These are phyloP conservation scores for Aeminium ludgeri DNA, from an alignment of 495 filamentous ascomycete genomes.

Conservation along the genomic window DNA sequence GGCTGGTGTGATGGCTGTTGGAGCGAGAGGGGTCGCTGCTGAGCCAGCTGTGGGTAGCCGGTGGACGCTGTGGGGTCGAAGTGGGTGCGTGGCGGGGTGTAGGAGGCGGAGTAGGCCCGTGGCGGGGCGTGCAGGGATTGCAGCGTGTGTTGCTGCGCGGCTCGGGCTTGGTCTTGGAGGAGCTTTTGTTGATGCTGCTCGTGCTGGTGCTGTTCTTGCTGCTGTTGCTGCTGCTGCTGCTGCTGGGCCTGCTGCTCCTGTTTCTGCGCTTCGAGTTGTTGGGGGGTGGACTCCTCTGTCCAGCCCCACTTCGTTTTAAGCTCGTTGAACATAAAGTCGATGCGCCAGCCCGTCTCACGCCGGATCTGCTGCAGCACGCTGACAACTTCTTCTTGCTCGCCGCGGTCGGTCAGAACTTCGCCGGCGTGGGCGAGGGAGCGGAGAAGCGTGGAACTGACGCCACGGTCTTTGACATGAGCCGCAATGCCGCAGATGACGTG, in stretches of 20 bases:
- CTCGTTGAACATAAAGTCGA: conserved; percentile 47
- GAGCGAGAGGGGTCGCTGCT: too few relatives aligned
- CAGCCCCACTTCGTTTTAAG: conserved; percentile 68
- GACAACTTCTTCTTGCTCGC: conserved; percentile 74
- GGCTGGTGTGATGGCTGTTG: conserved; percentile 6
- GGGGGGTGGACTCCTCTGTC: conserved; percentile 32
- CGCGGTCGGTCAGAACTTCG: conserved; percentile 47
- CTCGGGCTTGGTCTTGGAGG: too few relatives aligned
- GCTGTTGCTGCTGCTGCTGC: conserved; percentile 1
- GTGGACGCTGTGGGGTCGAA: too few relatives aligned
- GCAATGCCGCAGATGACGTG: conserved; percentile 75
- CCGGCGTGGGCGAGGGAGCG: conserved; percentile 65
- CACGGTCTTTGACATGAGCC: conserved; percentile 65
- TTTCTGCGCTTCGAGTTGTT: conserved; percentile 18
- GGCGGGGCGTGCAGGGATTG: too few relatives aligned
- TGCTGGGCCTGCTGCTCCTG: conserved; percentile 15
- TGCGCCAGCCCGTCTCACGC: conserved; percentile 63
- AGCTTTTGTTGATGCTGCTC: too few relatives aligned
- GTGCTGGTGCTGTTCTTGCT: conserved; percentile 3
- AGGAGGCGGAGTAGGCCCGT: too few relatives aligned
- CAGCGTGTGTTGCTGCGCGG: background rate
- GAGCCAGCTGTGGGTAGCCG: background rate
- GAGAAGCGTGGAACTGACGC: conserved; percentile 58
- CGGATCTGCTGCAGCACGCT: conserved; percentile 54
- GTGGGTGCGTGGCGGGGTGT: too few relatives aligned